Evolutionary conservation across 768 basidiomycete species (phyloP), one percentile per base, ranked within the genome.

Genomic region (Russula griseocarnosa): DNA sequence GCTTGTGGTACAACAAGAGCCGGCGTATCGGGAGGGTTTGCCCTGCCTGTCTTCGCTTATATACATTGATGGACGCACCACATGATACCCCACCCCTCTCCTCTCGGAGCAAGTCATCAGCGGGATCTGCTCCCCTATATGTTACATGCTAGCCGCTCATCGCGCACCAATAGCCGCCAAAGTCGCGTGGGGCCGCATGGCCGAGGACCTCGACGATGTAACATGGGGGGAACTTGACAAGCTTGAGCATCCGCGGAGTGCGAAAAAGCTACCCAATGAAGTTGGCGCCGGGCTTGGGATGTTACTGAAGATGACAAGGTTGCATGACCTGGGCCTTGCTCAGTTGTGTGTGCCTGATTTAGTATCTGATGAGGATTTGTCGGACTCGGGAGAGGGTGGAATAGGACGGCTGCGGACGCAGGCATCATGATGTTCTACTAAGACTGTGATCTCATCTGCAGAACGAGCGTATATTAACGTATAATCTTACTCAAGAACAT

Each of bases 1-100:
- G 63, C 22, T 47, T 92, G 14, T 92, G 90, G 90, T 92, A 92
- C 70, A 93, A 93, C 77, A 90, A 90, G 75, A 90, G 87, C 70
- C 82, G 91, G 3, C 73, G 79, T 6, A 81, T 78, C 11, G 82
- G 85, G 59, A 84, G 91, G 30, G 80, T 92, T 57, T 93, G 91
- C 69, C 90, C 91, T 3, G 82, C 88, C 0, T 93, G 91, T 70
- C 83, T 85, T 71, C 76, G 90, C 18, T 73, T 91, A 34, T 93
- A 91, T 70, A 78, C 76, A 6, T 74, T 92, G 0, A 88, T 88
- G 1, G 90, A 93, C 55, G 72, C 77, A 1, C 77, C 91, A 1
- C 80, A 81, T 3, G 80, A 84, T 28, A 80, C 69, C 73, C 78
- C 9, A 77, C 79, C 0, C 76, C 76, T 66, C 78, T 85, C 30